Evolutionary conservation across 1,284 basidiomycete species (phyloP), one percentile per base, ranked within the genome.

Genomic region (Malassezia cuniculi): DNA sequence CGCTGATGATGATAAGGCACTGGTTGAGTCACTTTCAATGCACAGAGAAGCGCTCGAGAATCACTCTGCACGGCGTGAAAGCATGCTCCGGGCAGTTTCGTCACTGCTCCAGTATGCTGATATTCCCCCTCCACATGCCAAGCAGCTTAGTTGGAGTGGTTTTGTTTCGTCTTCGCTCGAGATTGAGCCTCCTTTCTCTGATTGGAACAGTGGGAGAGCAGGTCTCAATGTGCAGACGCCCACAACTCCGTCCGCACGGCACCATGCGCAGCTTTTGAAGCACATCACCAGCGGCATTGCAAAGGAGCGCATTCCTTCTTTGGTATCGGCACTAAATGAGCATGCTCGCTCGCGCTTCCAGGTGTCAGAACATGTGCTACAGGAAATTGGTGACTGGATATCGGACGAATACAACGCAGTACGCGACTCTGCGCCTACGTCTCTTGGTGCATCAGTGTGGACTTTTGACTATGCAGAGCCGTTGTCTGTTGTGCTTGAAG

Each of bases 391-490:
- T 22, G 12, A 16, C 12, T 44, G 31, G 31, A 24, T 44, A 7
- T n/a, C 27, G 11, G 17, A 27, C 3, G 14, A 14, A 2, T 44
- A 36, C 36, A 11, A 21, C 14, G 30, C 20, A 4, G 16, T 29
- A 9, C 12, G 5, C 12, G 33, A 35, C 15, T 12, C 18, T 7
- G n/a, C 18, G 16, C 27, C 37, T 4, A 22, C 19, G 10, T 24
- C 15, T n/a, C 32, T 39, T 2, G 34, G 32, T 5, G 27, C 35
- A 18, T 28, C 36, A 5, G 39, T 45, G 6, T 45, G 42, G 36
- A 39, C 42, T 14, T 45, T 35, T n/a, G 42, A 45, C 36, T 45
- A 35, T 35, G 42, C 36, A 10, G 36, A 45, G 7, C 36, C 37
- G 12, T 14, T 45, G 10, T 34, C 42, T 9, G 17, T 15, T 1